phyloP scores from a whole-genome alignment of 176 grass and related monocot genomes.

The Poa pratensis region DNA sequence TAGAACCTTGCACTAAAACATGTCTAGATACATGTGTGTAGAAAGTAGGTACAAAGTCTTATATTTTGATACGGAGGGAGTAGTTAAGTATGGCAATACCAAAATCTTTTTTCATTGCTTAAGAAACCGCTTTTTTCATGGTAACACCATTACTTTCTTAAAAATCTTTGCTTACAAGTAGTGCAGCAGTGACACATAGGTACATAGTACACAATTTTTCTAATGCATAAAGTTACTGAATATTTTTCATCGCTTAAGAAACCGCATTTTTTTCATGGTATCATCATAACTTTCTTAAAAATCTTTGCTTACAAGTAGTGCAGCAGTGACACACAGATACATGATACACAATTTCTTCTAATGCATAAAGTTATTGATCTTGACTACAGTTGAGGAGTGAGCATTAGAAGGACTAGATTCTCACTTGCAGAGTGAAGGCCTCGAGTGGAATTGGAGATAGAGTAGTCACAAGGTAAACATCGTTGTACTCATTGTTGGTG shows the following conservation, averaged over 20 bases:
- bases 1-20: no score
- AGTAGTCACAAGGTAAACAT: constrained; percentile 96
- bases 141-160: constrained; percentile 30
- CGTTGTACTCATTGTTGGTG: constrained; percentile 86
- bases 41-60: no score
- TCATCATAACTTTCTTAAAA: constrained; percentile 1
- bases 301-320: constrained; percentile 27
- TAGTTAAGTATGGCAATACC: background rate
- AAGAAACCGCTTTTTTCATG: background rate
- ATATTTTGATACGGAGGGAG: no score
- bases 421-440: constrained; percentile 89
- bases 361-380: constrained; percentile 11
- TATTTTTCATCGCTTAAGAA: background rate
- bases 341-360: constrained; percentile 27
- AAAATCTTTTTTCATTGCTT: background rate
- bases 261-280: background rate
- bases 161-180: constrained; percentile 20
- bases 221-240: no score
- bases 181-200: background rate
- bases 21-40: no score
- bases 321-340: background rate
- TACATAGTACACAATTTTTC: background rate
- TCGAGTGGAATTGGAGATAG: constrained; percentile 84
- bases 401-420: constrained; percentile 23
- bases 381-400: background rate